Evolutionary conservation across 2,329 filamentous ascomycete genomes (phyloP), one percentile per base, ranked within the genome.

Genomic region (Fusarium sp.): DNA sequence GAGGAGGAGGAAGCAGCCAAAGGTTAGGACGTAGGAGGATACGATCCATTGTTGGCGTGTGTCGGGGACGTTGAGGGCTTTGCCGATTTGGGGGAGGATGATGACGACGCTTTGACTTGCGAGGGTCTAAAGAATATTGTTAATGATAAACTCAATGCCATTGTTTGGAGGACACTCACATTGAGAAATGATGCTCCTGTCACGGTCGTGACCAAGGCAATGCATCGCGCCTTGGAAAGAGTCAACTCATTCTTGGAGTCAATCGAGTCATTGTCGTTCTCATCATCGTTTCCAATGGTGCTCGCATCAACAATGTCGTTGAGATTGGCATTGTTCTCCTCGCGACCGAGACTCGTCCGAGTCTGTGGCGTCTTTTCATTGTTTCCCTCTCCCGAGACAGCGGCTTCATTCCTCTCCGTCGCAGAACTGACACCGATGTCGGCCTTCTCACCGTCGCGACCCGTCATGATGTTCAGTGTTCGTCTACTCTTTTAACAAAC

Each of bases 1-100:
- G 16, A 93, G 84, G 18, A 93, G 82, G 29, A 93, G 82, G 77
- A 93, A 92, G 80, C 91, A 93, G 56, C 90, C 91, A 74, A 93
- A 93, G 0, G 90, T 85, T 18, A 93, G 85, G 5, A 89, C 86
- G 77, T 93, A 93, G 0, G 90, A 88, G 0, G 91, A 93, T 0
- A 93, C 84, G 70, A 93, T 86, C 91, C 91, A 93, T 82, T 92
- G 90, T 66, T 89, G 85, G 18, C 90, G 85, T 29, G 85, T 85
- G 42, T 88, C 86, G 1, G 90, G 90, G 22, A 92, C 90, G 61
- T 80, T 69, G 6, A 92, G 83, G 13, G 87, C 87, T 29, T 83
- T 76, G 40, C 89, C 89, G 37, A 92, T 91, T n/a, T 86, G 87
- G 0, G 90, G 90, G 18, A 92, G 78, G 82, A 77, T 74, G 31